These are phyloP conservation scores for Gardenia jasminoides DNA, from an alignment of 257 asterid genomes.

Conservation along the genomic window DNA sequence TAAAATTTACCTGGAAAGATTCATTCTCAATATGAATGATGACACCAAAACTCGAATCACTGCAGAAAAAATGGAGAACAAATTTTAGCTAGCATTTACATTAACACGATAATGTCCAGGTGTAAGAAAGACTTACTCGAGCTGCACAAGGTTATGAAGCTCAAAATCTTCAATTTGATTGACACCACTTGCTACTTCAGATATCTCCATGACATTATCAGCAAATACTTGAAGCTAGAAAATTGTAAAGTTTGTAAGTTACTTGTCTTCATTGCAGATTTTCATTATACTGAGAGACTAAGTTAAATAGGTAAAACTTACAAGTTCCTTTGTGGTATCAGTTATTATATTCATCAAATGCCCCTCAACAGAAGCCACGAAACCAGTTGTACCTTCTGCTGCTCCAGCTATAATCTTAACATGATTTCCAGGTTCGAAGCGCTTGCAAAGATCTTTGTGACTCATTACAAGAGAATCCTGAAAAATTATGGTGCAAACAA, in stretches of 20 bases:
- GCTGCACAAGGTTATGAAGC: conserved; percentile 90
- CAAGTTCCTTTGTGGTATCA: conserved; percentile 91
- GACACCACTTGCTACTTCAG: conserved; percentile 92
- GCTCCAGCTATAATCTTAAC: conserved; percentile 92
- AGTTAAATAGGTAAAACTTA: conserved; percentile 32
- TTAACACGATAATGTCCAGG: conserved; percentile 13
- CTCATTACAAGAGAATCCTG: conserved; percentile 76
- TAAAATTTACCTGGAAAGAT: conserved; percentile 73
- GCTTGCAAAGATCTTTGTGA: conserved; percentile 88
- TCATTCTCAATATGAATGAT: conserved; percentile 93
- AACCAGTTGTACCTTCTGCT: conserved; percentile 93
- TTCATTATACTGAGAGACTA: background rate
- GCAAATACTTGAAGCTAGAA: conserved; percentile 86
- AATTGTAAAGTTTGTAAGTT: background rate
- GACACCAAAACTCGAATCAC: conserved; percentile 89
- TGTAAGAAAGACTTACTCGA: conserved; percentile 49
- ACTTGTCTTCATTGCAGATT: background rate
- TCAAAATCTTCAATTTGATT: conserved; percentile 88
- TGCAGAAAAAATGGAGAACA: conserved; percentile 31
- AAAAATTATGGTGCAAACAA: conserved; percentile 15
- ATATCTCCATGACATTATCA: conserved; percentile 89
- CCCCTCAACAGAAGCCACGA: conserved; percentile 94
- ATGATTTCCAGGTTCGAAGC: conserved; percentile 91
- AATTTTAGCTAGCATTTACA: background rate
- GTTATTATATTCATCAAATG: conserved; percentile 92